Conservation (phyloP, 2,329 filamentous ascomycete genomes). For the Xylariaceae sp. region DNA sequence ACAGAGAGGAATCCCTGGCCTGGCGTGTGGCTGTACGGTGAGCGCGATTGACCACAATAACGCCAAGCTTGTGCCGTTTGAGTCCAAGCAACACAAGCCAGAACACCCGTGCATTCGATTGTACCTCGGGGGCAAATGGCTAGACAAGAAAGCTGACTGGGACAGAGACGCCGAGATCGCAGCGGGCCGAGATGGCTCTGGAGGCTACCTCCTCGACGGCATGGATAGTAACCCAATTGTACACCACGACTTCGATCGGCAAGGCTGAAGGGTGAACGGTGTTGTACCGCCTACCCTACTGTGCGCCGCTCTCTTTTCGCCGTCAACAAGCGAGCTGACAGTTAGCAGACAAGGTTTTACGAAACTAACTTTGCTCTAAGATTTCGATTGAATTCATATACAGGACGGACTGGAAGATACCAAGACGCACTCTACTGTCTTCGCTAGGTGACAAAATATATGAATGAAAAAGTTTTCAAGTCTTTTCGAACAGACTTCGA, state of each 20-base stretch:
- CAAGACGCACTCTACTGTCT: background rate
- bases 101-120: slow-evolving; percentile 43
- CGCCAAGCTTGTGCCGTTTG: slow-evolving; percentile 44
- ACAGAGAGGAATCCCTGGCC: slow-evolving; percentile 34
- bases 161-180: slow-evolving; percentile 37
- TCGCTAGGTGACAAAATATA: background rate
- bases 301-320: background rate
- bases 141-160: slow-evolving; percentile 42
- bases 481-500: background rate
- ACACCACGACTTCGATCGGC: background rate
- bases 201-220: slow-evolving; percentile 37
- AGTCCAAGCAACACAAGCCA: slow-evolving; percentile 46
- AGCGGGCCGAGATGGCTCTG: slow-evolving; percentile 42
- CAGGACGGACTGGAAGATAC: background rate
- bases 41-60: slow-evolving; percentile 44
- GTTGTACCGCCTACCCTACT: background rate
- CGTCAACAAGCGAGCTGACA: slow-evolving; percentile 12
- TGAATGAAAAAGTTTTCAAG: background rate
- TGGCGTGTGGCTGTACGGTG: slow-evolving; percentile 41
- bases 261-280: slow-evolving; percentile 1
- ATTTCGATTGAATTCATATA: slow-evolving; percentile 10
- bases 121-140: slow-evolving; percentile 42
- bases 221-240: slow-evolving; percentile 27
- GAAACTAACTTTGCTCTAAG: slow-evolving; percentile 3
- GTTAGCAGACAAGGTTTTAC: slow-evolving; percentile 1